Conservation (phyloP, 2,329 filamentous ascomycete genomes). For the Arthrobotrys pseudoclavata region DNA sequence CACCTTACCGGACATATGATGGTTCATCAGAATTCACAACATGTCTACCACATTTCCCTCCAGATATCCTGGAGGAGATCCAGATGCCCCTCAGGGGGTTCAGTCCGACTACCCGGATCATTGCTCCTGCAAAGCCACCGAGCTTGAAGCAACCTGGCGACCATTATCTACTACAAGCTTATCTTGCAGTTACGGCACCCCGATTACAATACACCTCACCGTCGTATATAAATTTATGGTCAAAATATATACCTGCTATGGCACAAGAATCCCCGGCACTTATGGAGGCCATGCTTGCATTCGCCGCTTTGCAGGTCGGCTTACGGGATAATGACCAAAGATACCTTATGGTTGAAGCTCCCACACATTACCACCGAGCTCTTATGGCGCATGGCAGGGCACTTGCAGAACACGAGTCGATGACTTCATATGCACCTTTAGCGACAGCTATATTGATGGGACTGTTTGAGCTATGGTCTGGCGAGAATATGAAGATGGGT, state of each 20-base stretch:
- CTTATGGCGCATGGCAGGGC: slow-evolving; percentile 61
- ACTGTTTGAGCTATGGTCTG: slow-evolving; percentile 63
- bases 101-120: slow-evolving; percentile 60
- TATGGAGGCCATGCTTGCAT: slow-evolving; percentile 63
- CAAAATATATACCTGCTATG: slow-evolving; percentile 63
- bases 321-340: slow-evolving; percentile 60
- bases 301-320: slow-evolving; percentile 62
- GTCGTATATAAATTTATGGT: slow-evolving; percentile 62
- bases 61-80: slow-evolving; percentile 61
- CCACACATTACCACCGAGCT: slow-evolving; percentile 62
- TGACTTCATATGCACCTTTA: slow-evolving; percentile 61
- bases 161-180: slow-evolving; percentile 62
- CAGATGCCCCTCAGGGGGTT: slow-evolving; percentile 53
- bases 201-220: slow-evolving; percentile 62
- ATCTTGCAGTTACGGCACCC: slow-evolving; percentile 62
- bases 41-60: slow-evolving; percentile 61
- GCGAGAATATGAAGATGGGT: slow-evolving; percentile 63
- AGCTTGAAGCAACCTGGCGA: slow-evolving; percentile 61
- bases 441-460: slow-evolving; percentile 62
- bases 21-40: slow-evolving; percentile 58
- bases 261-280: slow-evolving; percentile 62
- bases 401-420: slow-evolving; percentile 57
- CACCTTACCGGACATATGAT: slow-evolving; percentile 34
- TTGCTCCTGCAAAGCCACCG: slow-evolving; percentile 60
- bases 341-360: slow-evolving; percentile 61